A percentile compares a stretch with the other conserved stretches of the same genome.
Evolutionary conservation across 768 basidiomycete species (phyloP).

Genomic region (Crepidotus variabilis): DNA sequence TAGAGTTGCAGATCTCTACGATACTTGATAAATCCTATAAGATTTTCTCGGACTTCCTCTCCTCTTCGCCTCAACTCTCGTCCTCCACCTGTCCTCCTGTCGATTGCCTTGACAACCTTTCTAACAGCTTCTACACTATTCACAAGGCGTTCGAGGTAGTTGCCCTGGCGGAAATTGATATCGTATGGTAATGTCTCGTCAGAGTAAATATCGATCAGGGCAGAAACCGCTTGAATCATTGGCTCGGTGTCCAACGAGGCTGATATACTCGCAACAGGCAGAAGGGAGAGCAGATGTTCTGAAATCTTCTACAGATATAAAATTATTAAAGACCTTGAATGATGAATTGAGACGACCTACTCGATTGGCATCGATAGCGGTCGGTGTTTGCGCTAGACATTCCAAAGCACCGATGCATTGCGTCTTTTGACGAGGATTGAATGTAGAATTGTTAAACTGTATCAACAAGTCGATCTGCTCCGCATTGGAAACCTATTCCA

Average conservation of each 20-base stretch:
- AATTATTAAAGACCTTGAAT: neutral
- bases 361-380: slow-evolving; percentile 63
- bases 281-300: slow-evolving; percentile 59
- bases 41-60: slow-evolving; percentile 74
- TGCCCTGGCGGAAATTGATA: slow-evolving; percentile 67
- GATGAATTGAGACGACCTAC: slow-evolving; percentile 26
- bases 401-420: slow-evolving; percentile 86
- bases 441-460: slow-evolving; percentile 53
- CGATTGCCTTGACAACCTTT: slow-evolving; percentile 60
- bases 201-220: slow-evolving; percentile 89
- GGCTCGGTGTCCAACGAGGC: slow-evolving; percentile 57
- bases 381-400: slow-evolving; percentile 70
- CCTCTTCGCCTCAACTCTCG: slow-evolving; percentile 63
- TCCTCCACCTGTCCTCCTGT: slow-evolving; percentile 63
- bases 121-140: slow-evolving; percentile 61
- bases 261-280: slow-evolving; percentile 39
- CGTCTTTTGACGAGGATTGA: slow-evolving; percentile 56
- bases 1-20: slow-evolving; percentile 47
- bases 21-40: slow-evolving; percentile 75
- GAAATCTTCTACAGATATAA: slow-evolving; percentile 48
- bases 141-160: slow-evolving; percentile 51
- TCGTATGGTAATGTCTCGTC: slow-evolving; percentile 84
- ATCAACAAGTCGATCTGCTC: slow-evolving; percentile 65
- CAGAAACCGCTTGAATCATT: slow-evolving; percentile 73
- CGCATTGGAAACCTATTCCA: slow-evolving; percentile 47